Percentiles rank a stretch among this genome's conserved stretches.
These are phyloP conservation scores for Claviceps spartinae DNA, from an alignment of 2,329 filamentous ascomycete genomes.

Conservation along the genomic window DNA sequence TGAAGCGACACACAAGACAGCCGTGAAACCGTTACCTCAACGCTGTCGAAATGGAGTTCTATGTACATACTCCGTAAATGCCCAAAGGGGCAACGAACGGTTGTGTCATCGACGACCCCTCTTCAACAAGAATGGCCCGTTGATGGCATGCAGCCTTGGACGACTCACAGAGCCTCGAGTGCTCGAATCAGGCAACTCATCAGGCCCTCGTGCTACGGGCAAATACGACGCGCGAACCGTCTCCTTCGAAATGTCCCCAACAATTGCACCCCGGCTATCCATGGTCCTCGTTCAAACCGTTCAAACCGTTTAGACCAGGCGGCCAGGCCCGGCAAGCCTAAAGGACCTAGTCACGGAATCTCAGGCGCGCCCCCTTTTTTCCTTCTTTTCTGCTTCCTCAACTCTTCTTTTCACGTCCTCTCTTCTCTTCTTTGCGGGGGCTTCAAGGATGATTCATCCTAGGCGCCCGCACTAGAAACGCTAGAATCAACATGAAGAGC, in stretches of 20 bases:
- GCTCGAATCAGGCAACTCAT: not conserved
- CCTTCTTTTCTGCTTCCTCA: not conserved
- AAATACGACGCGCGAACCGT: not conserved
- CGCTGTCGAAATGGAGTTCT: no score
- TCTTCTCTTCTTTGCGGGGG: not conserved
- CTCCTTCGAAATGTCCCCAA: not conserved
- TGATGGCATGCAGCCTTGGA: not conserved
- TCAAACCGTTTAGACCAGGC: not conserved
- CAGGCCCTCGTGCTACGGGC: not conserved
- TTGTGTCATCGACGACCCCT: no score
- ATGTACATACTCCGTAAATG: no score
- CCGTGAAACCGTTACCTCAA: no score
- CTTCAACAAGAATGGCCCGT: no score
- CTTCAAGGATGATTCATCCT: not conserved
- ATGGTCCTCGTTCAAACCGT: not conserved
- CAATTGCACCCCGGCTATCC: not conserved
- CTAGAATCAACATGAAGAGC: not conserved
- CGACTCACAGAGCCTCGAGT: not conserved
- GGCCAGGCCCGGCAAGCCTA: not conserved
- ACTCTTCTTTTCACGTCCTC: not conserved
- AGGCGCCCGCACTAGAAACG: not conserved
- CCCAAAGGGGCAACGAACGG: no score
- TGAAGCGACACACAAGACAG: no score
- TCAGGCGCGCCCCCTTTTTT: not conserved
- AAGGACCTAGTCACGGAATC: not conserved